Evolutionary conservation across 129 eudicot genomes (phyloP).

Genomic region (Calendula officinalis): DNA sequence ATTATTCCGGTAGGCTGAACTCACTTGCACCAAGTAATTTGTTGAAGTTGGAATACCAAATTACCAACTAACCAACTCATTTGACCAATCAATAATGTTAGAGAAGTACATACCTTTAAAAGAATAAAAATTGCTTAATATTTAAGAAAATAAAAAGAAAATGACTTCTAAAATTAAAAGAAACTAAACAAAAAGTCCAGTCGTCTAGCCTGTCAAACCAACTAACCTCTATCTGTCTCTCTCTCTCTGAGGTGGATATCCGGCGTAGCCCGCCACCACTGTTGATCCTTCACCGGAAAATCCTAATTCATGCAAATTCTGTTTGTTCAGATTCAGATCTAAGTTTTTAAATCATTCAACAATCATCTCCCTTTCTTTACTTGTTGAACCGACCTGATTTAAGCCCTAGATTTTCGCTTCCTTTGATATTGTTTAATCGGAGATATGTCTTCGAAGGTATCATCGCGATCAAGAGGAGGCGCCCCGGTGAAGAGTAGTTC

Average conservation of each 20-base stretch:
- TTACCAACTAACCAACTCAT: neutral
- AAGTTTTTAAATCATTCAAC: constrained; percentile 9
- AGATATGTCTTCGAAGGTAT: constrained; percentile 59
- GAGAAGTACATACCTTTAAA: too few species aligned
- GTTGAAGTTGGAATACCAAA: neutral
- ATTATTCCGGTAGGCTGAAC: neutral
- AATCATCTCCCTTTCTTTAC: neutral
- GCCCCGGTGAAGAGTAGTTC: constrained; percentile 45
- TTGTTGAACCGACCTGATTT: constrained; percentile 10
- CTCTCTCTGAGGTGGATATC: constrained; percentile 13
- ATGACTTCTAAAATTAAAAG: too few species aligned
- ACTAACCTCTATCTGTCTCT: too few species aligned
- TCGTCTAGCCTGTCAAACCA: too few species aligned
- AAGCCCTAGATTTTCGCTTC: constrained; percentile 27
- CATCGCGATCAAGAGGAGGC: constrained; percentile 68
- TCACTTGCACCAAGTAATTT: constrained; percentile 5
- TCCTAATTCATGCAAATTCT: constrained; percentile 7
- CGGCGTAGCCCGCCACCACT: constrained; percentile 24
- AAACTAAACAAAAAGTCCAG: too few species aligned
- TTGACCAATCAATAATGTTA: neutral
- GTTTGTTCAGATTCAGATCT: constrained; percentile 32
- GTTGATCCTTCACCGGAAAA: constrained; percentile 4
- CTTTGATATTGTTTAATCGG: constrained; percentile 10
- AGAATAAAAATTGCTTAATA: too few species aligned
- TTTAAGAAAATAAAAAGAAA: neutral